Evolutionary conservation across 495 filamentous ascomycete species (phyloP).

Genomic region (Melanomma pulvis-pyrius): DNA sequence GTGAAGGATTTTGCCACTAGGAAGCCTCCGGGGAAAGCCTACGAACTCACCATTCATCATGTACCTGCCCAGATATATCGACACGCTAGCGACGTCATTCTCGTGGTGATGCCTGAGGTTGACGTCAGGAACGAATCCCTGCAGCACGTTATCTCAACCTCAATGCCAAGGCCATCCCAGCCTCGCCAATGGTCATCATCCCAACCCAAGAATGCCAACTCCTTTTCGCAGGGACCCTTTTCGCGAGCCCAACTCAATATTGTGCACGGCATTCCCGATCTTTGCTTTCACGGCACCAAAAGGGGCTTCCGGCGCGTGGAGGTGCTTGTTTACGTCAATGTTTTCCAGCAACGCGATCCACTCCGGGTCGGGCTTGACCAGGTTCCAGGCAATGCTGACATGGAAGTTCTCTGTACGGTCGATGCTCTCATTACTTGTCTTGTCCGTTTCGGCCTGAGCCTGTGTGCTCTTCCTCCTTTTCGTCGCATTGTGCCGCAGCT

Average conservation of each 20-base stretch:
- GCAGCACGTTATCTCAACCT: not conserved
- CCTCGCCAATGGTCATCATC: not conserved
- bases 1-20: too few relatives aligned
- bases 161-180: not conserved
- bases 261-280: constrained; percentile 69
- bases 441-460: not conserved
- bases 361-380: constrained; percentile 15
- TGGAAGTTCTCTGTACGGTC: constrained; percentile 67
- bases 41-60: too few relatives aligned
- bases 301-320: constrained; percentile 34
- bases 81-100: too few relatives aligned
- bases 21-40: too few relatives aligned
- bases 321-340: constrained; percentile 17
- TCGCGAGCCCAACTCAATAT: constrained; percentile 13
- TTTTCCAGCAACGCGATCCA: constrained; percentile 15
- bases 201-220: not conserved
- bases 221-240: not conserved
- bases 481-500: not conserved
- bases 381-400: constrained; percentile 76
- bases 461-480: constrained; percentile 17
- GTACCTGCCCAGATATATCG: not conserved
- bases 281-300: constrained; percentile 69
- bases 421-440: not conserved
- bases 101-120: too few relatives aligned
- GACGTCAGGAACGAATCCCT: too few relatives aligned